Evolutionary conservation across 2,329 filamentous ascomycete species (phyloP).

Genomic region (Cryphonectria parasitica): DNA sequence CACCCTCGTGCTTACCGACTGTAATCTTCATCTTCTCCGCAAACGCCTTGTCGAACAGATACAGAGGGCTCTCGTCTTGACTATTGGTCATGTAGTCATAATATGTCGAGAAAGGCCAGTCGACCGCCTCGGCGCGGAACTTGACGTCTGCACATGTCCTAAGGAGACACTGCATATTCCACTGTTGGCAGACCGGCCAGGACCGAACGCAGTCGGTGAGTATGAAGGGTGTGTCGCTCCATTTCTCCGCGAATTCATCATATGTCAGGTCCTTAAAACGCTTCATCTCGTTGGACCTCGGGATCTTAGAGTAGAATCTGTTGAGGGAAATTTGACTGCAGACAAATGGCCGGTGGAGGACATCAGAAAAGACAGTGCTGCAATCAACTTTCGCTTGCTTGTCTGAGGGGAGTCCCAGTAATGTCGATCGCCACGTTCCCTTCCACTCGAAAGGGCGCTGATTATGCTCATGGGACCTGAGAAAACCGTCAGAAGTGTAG

Average conservation of each 20-base stretch:
- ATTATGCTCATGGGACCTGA: conserved; percentile 38
- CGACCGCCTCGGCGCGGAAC: conserved; percentile 90
- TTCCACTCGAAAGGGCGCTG: conserved; percentile 65
- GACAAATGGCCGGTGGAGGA: conserved; percentile 85
- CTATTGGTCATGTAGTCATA: conserved; percentile 79
- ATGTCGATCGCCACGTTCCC: conserved; percentile 83
- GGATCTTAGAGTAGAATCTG: conserved; percentile 73
- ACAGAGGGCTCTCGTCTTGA: conserved; percentile 84
- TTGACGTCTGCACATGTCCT: conserved; percentile 65
- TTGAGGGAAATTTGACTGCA: conserved; percentile 76
- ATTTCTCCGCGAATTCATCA: conserved; percentile 73
- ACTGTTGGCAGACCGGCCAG: conserved; percentile 78
- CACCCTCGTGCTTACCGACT: conserved; percentile 55
- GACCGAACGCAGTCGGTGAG: conserved; percentile 78
- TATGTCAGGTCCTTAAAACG: conserved; percentile 70
- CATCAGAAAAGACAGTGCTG: conserved; percentile 83
- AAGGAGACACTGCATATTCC: conserved; percentile 72
- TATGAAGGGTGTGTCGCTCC: conserved; percentile 84
- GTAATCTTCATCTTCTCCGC: conserved; percentile 80
- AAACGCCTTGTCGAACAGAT: conserved; percentile 88
- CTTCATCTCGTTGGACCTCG: conserved; percentile 71
- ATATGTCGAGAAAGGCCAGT: conserved; percentile 87
- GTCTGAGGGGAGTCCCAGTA: conserved; percentile 59
- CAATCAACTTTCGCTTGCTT: conserved; percentile 68
- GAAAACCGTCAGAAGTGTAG: conserved; percentile 17